Evolutionary conservation across 371 early-diverging fungal species (phyloP).

Genomic region (Basidiobolus meristosporus): DNA sequence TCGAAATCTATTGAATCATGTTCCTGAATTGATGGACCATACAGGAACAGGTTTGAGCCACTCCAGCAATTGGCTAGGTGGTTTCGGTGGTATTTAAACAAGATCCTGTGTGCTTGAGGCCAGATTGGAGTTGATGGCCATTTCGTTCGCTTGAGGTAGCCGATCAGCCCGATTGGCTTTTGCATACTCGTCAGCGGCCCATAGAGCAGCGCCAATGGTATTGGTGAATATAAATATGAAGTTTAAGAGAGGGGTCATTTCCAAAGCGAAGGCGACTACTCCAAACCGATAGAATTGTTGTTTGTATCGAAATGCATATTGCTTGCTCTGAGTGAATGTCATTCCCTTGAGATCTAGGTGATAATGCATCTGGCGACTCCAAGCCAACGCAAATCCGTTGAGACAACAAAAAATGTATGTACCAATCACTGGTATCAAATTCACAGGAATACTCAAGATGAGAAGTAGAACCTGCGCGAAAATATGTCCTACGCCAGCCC

Average conservation of each 20-base stretch:
- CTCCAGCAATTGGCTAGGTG: too few relatives aligned
- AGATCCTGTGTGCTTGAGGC: too few relatives aligned
- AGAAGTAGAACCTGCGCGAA: conserved; percentile 17
- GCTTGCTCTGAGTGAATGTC: conserved; percentile 16
- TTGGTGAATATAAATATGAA: conserved; percentile 56
- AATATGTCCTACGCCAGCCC: too few relatives aligned
- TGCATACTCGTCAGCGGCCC: too few relatives aligned
- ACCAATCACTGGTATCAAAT: conserved; percentile 36
- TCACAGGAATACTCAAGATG: conserved; percentile 30
- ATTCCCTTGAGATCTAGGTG: conserved; percentile 32
- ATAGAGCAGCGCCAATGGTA: conserved; percentile 49
- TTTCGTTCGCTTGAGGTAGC: too few relatives aligned
- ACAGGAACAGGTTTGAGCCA: too few relatives aligned
- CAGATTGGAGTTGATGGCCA: too few relatives aligned
- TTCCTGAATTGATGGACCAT: too few relatives aligned
- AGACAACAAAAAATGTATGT: conserved; percentile 26
- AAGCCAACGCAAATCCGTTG: conserved; percentile 23
- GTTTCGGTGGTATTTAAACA: too few relatives aligned
- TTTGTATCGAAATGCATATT: conserved; percentile 18
- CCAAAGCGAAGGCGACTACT: conserved; percentile 29
- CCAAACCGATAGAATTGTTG: conserved; percentile 32
- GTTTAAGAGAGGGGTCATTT: conserved; percentile 41
- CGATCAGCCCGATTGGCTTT: too few relatives aligned
- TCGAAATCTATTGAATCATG: too few relatives aligned
- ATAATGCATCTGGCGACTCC: conserved; percentile 28